Conservation (phyloP, 345 rosid genomes). For the Camelina sativa region DNA sequence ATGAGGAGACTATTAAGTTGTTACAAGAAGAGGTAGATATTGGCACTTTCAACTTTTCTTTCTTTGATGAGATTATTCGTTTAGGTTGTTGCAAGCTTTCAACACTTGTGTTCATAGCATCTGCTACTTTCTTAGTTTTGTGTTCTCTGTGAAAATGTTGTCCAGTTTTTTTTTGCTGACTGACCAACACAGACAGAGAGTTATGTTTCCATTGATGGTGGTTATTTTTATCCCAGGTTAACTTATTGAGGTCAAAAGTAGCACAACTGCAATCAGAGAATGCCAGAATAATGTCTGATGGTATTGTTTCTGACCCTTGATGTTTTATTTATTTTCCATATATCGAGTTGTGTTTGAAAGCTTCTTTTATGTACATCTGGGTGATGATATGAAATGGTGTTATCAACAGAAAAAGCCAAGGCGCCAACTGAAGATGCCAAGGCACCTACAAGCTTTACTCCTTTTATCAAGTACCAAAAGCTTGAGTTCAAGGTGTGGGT, state of each 20-base stretch:
- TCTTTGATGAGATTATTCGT: constrained; percentile 17
- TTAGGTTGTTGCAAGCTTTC: constrained; percentile 11
- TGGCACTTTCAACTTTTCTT: not conserved
- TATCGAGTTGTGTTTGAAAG: not conserved
- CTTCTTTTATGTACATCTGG: not conserved
- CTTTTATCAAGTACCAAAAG: constrained; percentile 80
- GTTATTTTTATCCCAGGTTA: constrained; percentile 56
- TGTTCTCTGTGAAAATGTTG: constrained; percentile 2
- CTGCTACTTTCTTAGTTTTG: constrained; percentile 6
- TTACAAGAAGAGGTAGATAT: constrained; percentile 69
- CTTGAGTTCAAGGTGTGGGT: constrained; percentile 83
- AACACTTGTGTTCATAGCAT: constrained; percentile 10
- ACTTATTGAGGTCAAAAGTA: constrained; percentile 66
- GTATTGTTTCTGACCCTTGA: constrained; percentile 37
- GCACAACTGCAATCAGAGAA: constrained; percentile 60
- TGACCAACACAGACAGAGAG: not conserved
- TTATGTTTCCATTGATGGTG: not conserved
- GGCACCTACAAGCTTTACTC: constrained; percentile 63
- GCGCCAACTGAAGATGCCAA: constrained; percentile 42
- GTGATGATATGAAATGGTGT: constrained; percentile 33
- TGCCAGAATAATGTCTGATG: constrained; percentile 39
- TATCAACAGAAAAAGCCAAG: constrained; percentile 51
- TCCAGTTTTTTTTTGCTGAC: constrained; percentile 14
- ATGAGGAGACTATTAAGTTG: constrained; percentile 50
- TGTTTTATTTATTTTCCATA: not conserved